phyloP scores from a whole-genome alignment of 192 early-diverging fungal genomes.

The Mortierella claussenii region DNA sequence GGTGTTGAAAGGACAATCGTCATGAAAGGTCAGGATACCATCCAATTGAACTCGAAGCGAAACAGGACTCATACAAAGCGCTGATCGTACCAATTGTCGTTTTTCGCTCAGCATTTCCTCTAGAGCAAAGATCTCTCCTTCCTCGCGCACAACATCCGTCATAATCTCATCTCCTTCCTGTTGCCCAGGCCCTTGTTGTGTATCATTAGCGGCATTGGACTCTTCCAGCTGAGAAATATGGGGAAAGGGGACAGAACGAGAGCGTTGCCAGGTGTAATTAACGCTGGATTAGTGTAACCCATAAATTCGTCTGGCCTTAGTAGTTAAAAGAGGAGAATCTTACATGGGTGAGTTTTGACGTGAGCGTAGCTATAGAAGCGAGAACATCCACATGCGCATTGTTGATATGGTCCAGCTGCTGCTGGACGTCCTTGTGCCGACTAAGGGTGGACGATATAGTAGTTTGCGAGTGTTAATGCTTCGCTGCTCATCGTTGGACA shows the following conservation, averaged over 20 bases:
- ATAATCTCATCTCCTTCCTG: constrained; percentile 23
- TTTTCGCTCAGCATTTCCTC: constrained; percentile 41
- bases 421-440: constrained; percentile 11
- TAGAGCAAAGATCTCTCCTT: constrained; percentile 53
- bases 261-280: too few relatives aligned
- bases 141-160: constrained; percentile 33
- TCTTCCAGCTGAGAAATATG: constrained; percentile 19
- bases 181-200: constrained; percentile 7
- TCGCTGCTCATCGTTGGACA: too few relatives aligned
- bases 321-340: background rate
- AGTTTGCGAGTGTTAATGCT: too few relatives aligned
- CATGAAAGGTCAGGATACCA: too few relatives aligned
- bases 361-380: constrained; percentile 9
- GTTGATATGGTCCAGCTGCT: constrained; percentile 8
- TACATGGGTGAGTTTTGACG: constrained; percentile 17
- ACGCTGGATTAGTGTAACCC: too few relatives aligned
- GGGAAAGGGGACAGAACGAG: background rate
- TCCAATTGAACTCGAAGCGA: too few relatives aligned
- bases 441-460: too few relatives aligned
- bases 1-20: too few relatives aligned
- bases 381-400: constrained; percentile 34
- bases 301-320: too few relatives aligned
- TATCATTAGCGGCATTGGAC: constrained; percentile 23
- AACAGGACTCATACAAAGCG: too few relatives aligned
- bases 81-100: constrained; percentile 37